A percentile compares a stretch with the other conserved stretches of the same genome.
These are phyloP conservation scores for Colletotrichum sojae DNA, from an alignment of 2,329 filamentous ascomycete species.

Conservation along the genomic window DNA sequence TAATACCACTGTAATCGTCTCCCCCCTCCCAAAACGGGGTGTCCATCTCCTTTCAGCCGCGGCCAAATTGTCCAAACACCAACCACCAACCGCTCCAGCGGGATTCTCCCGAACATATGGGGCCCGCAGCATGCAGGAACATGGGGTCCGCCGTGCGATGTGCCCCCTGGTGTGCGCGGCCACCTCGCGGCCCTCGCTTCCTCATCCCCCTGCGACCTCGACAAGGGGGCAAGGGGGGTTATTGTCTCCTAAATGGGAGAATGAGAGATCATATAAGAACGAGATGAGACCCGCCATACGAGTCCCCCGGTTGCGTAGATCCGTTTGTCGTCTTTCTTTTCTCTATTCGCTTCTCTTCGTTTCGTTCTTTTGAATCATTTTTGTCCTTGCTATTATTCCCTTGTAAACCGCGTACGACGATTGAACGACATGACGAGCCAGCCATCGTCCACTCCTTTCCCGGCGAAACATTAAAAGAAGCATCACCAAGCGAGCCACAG, in stretches of 20 bases:
- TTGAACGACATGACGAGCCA: conserved; percentile 7
- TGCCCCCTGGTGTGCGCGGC: conserved; percentile 16
- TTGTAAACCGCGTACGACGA: not conserved
- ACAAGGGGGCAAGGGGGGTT: not conserved
- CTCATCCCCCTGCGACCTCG: not conserved
- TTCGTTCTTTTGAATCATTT: not conserved
- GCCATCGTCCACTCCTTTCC: not conserved
- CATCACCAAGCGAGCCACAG: not conserved
- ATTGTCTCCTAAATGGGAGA: not conserved
- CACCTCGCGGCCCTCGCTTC: conserved; percentile 11
- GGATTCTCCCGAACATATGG: conserved; percentile 30
- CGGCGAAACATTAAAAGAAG: not conserved
- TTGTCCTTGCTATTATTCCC: not conserved
- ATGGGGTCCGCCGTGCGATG: conserved; percentile 24
- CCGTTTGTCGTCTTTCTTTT: not conserved
- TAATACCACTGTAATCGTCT: conserved; percentile 19
- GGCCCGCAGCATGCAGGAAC: conserved; percentile 7
- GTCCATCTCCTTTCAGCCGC: conserved; percentile 19
- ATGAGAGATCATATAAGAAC: conserved; percentile 21
- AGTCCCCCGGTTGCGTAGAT: not conserved
- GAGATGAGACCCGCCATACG: conserved; percentile 22
- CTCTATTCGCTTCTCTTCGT: conserved; percentile 11
- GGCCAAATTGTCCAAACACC: conserved; percentile 14
- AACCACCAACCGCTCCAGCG: conserved; percentile 13
- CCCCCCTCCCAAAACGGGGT: conserved; percentile 11